phyloP scores from a whole-genome alignment of 306 rosid genomes.

The Quercus berberidifolia region DNA sequence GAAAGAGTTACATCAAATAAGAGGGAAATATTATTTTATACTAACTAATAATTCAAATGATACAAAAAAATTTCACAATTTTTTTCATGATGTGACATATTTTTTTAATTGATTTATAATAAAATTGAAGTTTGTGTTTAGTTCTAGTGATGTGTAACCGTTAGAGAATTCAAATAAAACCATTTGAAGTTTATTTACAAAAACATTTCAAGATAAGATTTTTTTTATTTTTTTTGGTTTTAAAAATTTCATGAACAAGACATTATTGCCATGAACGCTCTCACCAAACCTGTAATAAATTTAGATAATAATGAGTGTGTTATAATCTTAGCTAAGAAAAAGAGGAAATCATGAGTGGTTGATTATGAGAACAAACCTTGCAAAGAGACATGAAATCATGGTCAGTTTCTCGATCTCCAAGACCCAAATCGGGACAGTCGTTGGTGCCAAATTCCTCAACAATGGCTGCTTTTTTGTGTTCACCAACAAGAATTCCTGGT shows the following conservation, averaged over 20 bases:
- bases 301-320: neutral
- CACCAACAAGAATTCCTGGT: conserved; percentile 80
- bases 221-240: no score
- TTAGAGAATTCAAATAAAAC: neutral
- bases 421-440: conserved; percentile 68
- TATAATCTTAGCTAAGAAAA: neutral
- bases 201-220: no score
- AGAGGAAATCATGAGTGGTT: neutral
- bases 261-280: conserved; percentile 8
- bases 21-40: no score
- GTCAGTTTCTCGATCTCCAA: conserved; percentile 79
- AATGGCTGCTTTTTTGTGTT: conserved; percentile 58
- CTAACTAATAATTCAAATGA: no score
- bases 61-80: neutral
- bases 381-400: conserved; percentile 93
- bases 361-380: conserved; percentile 47
- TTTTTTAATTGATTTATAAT: no score
- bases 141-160: neutral
- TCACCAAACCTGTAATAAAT: conserved; percentile 39
- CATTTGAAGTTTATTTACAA: neutral
- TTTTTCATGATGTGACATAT: neutral
- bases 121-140: no score
- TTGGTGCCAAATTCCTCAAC: conserved; percentile 50
- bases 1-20: neutral
- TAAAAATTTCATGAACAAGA: neutral